Evolutionary conservation across 148 eudicot species (phyloP).

Genomic region (Chenopodium suecicum): DNA sequence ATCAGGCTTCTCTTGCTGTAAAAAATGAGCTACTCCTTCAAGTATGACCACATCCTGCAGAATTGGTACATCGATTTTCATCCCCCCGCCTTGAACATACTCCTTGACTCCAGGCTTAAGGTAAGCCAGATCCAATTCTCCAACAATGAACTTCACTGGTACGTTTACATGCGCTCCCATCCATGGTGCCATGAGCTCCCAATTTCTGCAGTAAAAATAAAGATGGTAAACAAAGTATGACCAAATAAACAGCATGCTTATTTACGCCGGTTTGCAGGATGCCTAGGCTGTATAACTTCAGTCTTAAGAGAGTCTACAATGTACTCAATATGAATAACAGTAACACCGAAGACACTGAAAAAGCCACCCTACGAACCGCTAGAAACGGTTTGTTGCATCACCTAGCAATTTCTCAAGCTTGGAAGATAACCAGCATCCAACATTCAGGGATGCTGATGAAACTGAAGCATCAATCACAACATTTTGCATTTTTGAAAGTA

Average conservation of each 20-base stretch:
- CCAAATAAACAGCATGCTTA: no score
- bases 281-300: no score
- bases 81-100: constrained; percentile 29
- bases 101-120: constrained; percentile 24
- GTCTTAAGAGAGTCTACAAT: no score
- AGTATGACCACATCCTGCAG: constrained; percentile 30
- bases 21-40: constrained; percentile 35
- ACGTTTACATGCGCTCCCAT: constrained; percentile 28
- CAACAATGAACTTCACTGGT: constrained; percentile 31
- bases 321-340: neutral
- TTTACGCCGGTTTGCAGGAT: no score
- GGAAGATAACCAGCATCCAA: no score
- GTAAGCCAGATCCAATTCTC: constrained; percentile 34
- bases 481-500: no score
- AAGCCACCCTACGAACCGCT: neutral
- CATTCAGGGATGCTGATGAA: no score
- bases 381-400: no score
- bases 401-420: no score
- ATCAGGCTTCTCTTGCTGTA: constrained; percentile 34
- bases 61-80: constrained; percentile 33
- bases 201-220: constrained; percentile 14
- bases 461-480: no score
- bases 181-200: constrained; percentile 40
- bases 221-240: no score
- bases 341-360: neutral